Evolutionary conservation across 441 rosid species (phyloP), one percentile per base, ranked within the genome.

Genomic region (Codiaeum variegatum): DNA sequence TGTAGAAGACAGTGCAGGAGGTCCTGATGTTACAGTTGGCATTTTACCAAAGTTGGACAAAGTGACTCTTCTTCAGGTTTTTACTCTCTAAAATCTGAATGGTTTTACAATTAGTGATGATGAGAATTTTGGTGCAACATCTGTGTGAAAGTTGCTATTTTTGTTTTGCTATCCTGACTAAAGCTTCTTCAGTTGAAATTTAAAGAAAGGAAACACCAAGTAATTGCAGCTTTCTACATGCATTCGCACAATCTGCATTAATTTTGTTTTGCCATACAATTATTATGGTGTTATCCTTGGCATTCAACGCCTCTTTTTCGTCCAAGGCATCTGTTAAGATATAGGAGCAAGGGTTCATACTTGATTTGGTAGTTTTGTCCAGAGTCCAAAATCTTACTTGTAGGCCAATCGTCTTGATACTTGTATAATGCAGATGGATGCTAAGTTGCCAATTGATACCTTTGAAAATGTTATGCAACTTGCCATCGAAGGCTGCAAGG

Each of bases 1-100:
- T 77, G 77, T 87, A 31, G 99, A 94, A 85, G 99, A 94, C 74
- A 89, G 98, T 75, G 98, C 97, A 26, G 99, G 97, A 74, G 99
- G 98, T 44, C 84, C 99, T 15, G 98, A 94, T 83, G 92, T 91
- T 63, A 92, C 96, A 1, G 91, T 94, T 28, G 96, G 97, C 46
- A 69, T 92, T 79, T 81, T 94, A 69, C 94, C 97, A 42, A 88
- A 88, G 78, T 56, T 91, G 82, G 93, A 92, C 85, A 92, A 86
- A 90, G 96, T 92, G 66, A 87, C 97, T 51, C 97, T 92, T 79
- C 93, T 94, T 80, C 97, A 94, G 97, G 98, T 91, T 75, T 71
- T 28, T 59, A 61, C 55, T 16, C 1, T 70, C 28, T 12, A 3
- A 42, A 42, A 44, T 70, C 62, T 51, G 23, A 69, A 64, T 32